Evolutionary conservation across 805 yeast species (phyloP).

Genomic region (Gaillardinia entomophila): DNA sequence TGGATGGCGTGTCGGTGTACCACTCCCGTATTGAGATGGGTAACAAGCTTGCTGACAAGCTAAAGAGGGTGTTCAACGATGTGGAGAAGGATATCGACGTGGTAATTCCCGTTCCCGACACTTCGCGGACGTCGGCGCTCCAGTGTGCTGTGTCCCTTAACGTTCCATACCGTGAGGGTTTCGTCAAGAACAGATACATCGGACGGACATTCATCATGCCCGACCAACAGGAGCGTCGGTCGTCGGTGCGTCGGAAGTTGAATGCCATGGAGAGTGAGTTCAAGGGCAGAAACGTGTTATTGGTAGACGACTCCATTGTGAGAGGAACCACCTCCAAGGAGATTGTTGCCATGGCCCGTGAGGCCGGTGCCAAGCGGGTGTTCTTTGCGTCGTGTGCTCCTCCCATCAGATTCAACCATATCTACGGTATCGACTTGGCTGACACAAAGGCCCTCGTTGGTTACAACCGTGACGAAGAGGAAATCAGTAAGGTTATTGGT

Average conservation of each 20-base stretch:
- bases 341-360: conserved; percentile 96
- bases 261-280: conserved; percentile 96
- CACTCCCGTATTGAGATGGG: conserved; percentile 94
- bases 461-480: conserved; percentile 65
- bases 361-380: conserved; percentile 95
- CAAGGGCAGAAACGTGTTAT: conserved; percentile 72
- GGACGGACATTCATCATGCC: conserved; percentile 99
- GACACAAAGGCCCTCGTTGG: conserved; percentile 94
- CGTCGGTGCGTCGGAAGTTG: conserved; percentile 88
- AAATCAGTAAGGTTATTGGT: conserved; percentile 72
- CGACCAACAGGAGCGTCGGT: conserved; percentile 87
- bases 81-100: conserved; percentile 70
- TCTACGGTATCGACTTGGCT: conserved; percentile 96
- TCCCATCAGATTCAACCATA: conserved; percentile 92
- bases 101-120: conserved; percentile 96
- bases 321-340: conserved; percentile 97
- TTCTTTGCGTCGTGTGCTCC: conserved; percentile 97
- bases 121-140: conserved; percentile 92
- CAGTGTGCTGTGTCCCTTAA: conserved; percentile 81
- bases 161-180: conserved; percentile 91
- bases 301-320: conserved; percentile 96
- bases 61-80: conserved; percentile 38
- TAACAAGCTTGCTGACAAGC: conserved; percentile 72
- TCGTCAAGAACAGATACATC: conserved; percentile 92
- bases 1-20: conserved; percentile 96